Evolutionary conservation across 1,284 basidiomycete species (phyloP), one percentile per base, ranked within the genome.

Genomic region (Ceratobasidium theobromae): DNA sequence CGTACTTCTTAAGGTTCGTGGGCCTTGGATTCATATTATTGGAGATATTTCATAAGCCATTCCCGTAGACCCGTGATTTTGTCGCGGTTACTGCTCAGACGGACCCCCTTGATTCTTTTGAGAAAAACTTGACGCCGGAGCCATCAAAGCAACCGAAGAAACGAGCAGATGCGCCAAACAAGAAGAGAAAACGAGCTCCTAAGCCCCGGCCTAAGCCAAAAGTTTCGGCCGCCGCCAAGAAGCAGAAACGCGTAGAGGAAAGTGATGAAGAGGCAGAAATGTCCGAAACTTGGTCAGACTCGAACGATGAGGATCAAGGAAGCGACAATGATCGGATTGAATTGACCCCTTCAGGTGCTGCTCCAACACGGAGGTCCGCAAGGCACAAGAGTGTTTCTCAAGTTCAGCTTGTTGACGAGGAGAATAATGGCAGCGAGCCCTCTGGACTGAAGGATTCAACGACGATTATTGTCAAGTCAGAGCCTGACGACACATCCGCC

Each of bases 1-100:
- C 16, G 30, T 71, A 41, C 46, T 71, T 9, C 64, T 70, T 45
- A 71, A 71, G 67, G 69, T 70, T 16, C 40, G 33, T 35, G 1
- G 1, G 8, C 30, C 6, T 33, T 25, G 12, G 21, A 46, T 5
- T 28, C 6, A 30, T 12, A 23, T 16, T 5, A 25, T 16, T 27
- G 27, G 21, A 35, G 1, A 6, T 18, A 5, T 21, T 18, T 21
- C 38, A 6, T 12, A 51, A 49, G 32, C 35, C 1, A 12, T 25
- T 25, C 18, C 9, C 43, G 8, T 12, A 64, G 60, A 33, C 60
- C 14, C 60, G 60, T 14, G 60, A 64, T 25, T 64, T 64, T 49
- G 60, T 64, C 33, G 21, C 60, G 21, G 60, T 43, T 21, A 52
- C 60, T 38, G 12, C 46, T 4, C n/a, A 3, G 21, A 30, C 35